Base-by-base conservation (phyloP, 208 protist genomes). In the Trypanosoma rangeli region DNA sequence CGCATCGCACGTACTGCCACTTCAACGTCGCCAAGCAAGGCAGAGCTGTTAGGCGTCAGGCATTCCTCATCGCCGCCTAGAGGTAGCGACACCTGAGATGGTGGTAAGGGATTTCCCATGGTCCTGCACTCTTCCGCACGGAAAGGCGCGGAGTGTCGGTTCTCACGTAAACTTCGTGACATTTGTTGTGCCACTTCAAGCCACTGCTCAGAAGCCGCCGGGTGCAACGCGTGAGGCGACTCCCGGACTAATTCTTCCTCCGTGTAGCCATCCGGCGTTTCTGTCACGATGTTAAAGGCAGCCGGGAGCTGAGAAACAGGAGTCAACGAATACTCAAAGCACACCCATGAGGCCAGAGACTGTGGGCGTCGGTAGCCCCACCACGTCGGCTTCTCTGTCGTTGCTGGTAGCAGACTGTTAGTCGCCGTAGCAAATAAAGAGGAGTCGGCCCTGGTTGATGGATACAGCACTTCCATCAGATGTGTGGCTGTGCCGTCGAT, bases 141-240 rank as follows among this genome's bases (percentile, higher is more conserved):
- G n/a, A 28, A 58, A 15, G 7, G 52, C 33, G 70, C 26, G 1
- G 56, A 64, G 35, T 69, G n/a, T 13, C 70, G 70, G 52, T 64
- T 75, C 37, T 75, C 70, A 35, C 70, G 63, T 20, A 75, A 55
- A 54, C 56, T 75, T 22, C 31, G 29, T 28, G 69, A 62, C 22
- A 74, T 37, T 15, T 60, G 35, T 8, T 52, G 46, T 37, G 53
- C 64, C 26, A 18, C 28, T 29, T 18, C 20, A 49, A 28, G 12
- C 62, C 46, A 57, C 28, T 24, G n/a, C 26, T 28, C 26, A 3
- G 44, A 31, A 20, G 0, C n/a, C 4, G n/a, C 10, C 8, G 60
- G 22, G 9, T n/a, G 29, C 18, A 16, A 15, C 3, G 1, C 2
- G 5, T n/a, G 16, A 55, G 33, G 46, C 24, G 24, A 13, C 44